Percentiles rank a stretch among this genome's conserved stretches.
Evolutionary conservation across 805 yeast genomes (phyloP).

Genomic region (Hanseniaspora valbyensis): DNA sequence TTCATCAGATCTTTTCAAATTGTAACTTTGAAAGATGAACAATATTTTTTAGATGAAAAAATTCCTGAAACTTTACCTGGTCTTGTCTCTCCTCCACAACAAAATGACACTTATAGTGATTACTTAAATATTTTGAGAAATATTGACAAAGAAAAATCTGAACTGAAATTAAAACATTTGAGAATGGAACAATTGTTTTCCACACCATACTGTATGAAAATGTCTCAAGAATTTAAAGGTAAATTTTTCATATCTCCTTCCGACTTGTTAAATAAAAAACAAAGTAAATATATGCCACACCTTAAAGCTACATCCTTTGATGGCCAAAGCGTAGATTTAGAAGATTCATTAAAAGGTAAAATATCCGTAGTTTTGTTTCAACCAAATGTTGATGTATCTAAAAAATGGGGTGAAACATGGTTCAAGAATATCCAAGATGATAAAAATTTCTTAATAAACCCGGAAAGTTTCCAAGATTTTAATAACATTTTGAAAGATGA

Average conservation of each 20-base stretch:
- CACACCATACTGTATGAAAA: constrained; percentile 54
- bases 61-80: constrained; percentile 27
- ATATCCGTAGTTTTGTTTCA: constrained; percentile 22
- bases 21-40: constrained; percentile 6
- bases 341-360: constrained; percentile 25
- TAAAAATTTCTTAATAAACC: not conserved
- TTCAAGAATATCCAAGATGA: not conserved
- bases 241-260: constrained; percentile 74
- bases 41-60: constrained; percentile 3
- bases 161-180: constrained; percentile 40
- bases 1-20: constrained; percentile 2
- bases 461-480: not conserved
- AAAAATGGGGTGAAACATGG: constrained; percentile 21
- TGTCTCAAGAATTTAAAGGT: constrained; percentile 65
- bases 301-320: constrained; percentile 27
- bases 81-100: constrained; percentile 29
- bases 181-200: constrained; percentile 56
- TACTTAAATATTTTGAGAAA: constrained; percentile 39
- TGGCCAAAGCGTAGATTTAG: constrained; percentile 20
- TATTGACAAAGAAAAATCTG: constrained; percentile 39
- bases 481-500: not conserved
- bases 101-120: constrained; percentile 28
- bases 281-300: constrained; percentile 74
- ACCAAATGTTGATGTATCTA: constrained; percentile 12
- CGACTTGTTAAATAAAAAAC: constrained; percentile 63